Conservation (phyloP, 139 green algal species). For the Coelastrella sp. region DNA sequence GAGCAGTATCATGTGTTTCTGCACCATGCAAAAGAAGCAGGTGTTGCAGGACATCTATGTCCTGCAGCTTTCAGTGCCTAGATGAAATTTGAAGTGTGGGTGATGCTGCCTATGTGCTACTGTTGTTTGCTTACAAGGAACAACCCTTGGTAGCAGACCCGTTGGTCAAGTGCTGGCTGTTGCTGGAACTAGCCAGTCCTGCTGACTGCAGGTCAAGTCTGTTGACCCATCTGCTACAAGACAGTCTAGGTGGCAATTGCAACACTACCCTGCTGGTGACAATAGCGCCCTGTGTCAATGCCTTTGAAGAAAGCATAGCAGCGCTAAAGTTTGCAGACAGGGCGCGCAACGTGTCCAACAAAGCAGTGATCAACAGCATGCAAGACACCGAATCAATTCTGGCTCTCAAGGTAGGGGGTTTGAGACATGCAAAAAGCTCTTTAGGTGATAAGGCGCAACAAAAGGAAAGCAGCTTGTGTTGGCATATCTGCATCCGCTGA, state of each 20-base stretch:
- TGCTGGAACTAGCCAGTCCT: not conserved
- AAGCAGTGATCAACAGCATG: constrained; percentile 61
- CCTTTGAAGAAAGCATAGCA: constrained; percentile 26
- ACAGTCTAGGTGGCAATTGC: constrained; percentile 42
- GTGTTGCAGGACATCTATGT: not conserved
- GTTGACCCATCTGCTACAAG: constrained; percentile 90
- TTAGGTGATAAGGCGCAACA: too few species aligned
- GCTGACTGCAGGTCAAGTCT: constrained; percentile 61
- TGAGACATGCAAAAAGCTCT: not conserved
- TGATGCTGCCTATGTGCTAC: too few species aligned
- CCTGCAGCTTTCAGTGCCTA: not conserved
- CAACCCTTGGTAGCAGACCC: too few species aligned
- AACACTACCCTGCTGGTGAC: constrained; percentile 30
- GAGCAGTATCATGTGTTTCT: too few species aligned
- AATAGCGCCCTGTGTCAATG: constrained; percentile 18
- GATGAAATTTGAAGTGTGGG: too few species aligned
- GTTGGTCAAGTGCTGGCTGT: too few species aligned
- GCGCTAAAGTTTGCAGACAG: constrained; percentile 63
- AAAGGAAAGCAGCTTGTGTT: too few species aligned
- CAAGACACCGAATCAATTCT: constrained; percentile 60
- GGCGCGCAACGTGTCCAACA: constrained; percentile 61
- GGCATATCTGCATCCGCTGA: too few species aligned
- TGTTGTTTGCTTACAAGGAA: too few species aligned
- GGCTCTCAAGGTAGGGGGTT: constrained; percentile 32
- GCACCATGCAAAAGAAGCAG: too few species aligned